A percentile compares a stretch with the other conserved stretches of the same genome.
Evolutionary conservation across 495 filamentous ascomycete genomes (phyloP).

Genomic region (Friedmanniomyces simplex): DNA sequence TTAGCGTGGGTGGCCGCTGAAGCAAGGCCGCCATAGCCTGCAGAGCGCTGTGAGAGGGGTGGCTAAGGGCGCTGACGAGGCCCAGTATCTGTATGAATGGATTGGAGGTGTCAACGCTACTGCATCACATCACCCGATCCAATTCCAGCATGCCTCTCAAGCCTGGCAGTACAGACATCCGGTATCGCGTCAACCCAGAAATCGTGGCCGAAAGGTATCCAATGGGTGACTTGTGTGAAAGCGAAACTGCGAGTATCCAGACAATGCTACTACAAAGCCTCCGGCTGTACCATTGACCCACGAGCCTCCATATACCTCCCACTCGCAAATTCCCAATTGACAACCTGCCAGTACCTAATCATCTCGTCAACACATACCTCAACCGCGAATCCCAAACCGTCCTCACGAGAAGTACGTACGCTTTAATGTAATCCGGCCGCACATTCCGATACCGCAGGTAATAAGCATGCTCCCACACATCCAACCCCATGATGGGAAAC

Average conservation of each 20-base stretch:
- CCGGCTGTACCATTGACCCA: constrained; percentile 19
- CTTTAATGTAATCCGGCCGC: constrained; percentile 10
- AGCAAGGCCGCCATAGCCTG: background rate
- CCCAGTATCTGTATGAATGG: constrained; percentile 39
- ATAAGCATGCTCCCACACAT: constrained; percentile 38
- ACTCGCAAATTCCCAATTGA: constrained; percentile 18
- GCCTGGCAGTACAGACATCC: no score
- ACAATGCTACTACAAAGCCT: no score
- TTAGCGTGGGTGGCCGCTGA: background rate
- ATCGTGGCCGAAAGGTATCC: no score
- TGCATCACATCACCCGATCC: no score
- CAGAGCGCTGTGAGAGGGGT: constrained; percentile 25
- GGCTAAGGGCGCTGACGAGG: constrained; percentile 38
- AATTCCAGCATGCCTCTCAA: no score
- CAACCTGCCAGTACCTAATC: constrained; percentile 11
- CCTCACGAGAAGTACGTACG: background rate
- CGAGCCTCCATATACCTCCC: constrained; percentile 2
- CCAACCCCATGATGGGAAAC: constrained; percentile 31
- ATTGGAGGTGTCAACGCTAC: no score
- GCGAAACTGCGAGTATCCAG: no score
- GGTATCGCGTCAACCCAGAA: no score
- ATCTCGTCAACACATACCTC: background rate
- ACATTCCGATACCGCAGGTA: constrained; percentile 34
- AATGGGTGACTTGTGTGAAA: no score
- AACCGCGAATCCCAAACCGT: background rate